Evolutionary conservation across 177 flowering plant genomes (phyloP).

Genomic region (Vitis hybrid): DNA sequence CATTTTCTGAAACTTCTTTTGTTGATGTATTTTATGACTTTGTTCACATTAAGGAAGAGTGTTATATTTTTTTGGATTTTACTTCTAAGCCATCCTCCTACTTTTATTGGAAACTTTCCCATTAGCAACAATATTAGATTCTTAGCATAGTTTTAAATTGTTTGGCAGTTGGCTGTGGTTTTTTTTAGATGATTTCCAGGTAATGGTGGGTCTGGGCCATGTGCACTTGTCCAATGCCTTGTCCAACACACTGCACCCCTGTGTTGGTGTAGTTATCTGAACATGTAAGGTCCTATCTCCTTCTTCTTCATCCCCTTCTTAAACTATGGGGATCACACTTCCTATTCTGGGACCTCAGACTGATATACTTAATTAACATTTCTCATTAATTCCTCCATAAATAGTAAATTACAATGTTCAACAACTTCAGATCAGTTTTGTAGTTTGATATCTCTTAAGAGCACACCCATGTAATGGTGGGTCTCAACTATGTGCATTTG

Average conservation of each 20-base stretch:
- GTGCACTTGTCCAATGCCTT: constrained; percentile 18
- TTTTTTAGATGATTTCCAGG: not conserved
- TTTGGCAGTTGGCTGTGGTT: not conserved
- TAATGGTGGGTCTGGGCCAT: constrained; percentile 18
- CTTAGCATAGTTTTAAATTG: not conserved
- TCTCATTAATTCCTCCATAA: not conserved
- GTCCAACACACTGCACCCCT: too few relatives aligned
- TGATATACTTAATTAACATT: too few relatives aligned
- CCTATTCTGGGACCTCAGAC: not conserved
- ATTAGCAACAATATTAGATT: not conserved
- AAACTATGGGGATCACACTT: not conserved
- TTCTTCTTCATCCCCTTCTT: not conserved
- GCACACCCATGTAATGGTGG: too few relatives aligned
- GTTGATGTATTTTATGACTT: not conserved
- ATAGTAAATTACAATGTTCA: not conserved
- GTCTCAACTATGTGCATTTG: not conserved
- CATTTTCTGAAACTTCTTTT: not conserved
- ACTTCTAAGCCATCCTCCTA: too few relatives aligned
- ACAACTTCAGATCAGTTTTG: not conserved
- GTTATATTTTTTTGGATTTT: too few relatives aligned
- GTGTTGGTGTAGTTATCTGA: constrained; percentile 1
- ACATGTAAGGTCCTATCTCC: constrained; percentile 3
- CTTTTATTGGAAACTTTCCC: not conserved
- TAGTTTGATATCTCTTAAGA: not conserved
- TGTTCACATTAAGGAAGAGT: too few relatives aligned